A percentile compares a stretch with the other conserved stretches of the same genome.
These are phyloP conservation scores for Piper longum DNA, from an alignment of 164 flowering plant genomes.

Conservation along the genomic window DNA sequence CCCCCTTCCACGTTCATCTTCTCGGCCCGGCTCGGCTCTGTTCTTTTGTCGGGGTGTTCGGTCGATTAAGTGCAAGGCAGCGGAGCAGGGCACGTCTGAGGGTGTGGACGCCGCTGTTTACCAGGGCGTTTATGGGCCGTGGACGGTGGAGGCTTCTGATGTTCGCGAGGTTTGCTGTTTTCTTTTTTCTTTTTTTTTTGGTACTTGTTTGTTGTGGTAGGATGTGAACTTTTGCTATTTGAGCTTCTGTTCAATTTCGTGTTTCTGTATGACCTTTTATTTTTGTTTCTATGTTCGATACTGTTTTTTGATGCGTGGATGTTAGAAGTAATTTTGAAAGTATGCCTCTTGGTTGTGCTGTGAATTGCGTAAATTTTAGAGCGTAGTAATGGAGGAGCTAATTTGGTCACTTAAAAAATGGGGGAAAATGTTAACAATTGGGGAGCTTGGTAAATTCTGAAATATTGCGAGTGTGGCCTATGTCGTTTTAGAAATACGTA, in stretches of 20 bases:
- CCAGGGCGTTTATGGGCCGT: conserved; percentile 75
- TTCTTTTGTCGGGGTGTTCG: neutral
- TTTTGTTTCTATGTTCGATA: too few relatives aligned
- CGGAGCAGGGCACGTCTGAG: conserved; percentile 24
- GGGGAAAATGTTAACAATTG: neutral
- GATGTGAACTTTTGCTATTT: neutral
- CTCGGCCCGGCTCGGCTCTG: neutral
- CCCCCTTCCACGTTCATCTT: neutral
- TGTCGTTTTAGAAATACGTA: neutral
- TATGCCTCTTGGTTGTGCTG: neutral
- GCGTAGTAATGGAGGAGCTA: neutral
- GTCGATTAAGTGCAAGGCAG: conserved; percentile 30
- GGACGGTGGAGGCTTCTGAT: conserved; percentile 73
- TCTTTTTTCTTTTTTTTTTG: neutral
- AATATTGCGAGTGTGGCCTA: neutral
- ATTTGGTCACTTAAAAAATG: neutral
- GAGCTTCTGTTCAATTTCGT: neutral
- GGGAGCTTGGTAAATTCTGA: neutral
- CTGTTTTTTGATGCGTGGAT: too few relatives aligned
- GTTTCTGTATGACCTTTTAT: neutral
- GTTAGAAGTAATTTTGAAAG: too few relatives aligned
- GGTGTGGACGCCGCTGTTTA: conserved; percentile 29
- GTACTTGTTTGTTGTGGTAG: neutral
- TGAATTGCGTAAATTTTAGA: neutral
- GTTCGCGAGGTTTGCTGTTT: conserved; percentile 50